Evolutionary conservation across 1,284 basidiomycete species (phyloP).

Genomic region (Boletus smithii): DNA sequence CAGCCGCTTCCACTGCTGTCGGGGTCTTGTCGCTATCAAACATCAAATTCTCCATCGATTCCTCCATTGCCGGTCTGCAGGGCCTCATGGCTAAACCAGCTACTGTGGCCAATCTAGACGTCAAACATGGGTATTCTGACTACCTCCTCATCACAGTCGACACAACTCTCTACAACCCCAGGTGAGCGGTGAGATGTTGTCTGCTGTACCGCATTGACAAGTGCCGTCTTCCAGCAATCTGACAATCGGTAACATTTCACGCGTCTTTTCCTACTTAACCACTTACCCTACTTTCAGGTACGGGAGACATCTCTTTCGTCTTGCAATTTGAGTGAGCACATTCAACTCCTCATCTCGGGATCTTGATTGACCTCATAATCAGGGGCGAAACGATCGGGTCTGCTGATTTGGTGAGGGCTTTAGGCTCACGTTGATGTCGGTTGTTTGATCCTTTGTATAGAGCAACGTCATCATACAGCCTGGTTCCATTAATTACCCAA

Average conservation of each 20-base stretch:
- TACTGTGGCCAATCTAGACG: constrained; percentile 60
- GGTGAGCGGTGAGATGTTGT: constrained; percentile 34
- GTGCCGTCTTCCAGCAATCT: constrained; percentile 49
- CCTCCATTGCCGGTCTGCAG: constrained; percentile 64
- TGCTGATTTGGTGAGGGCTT: constrained; percentile 50
- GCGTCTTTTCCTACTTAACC: not conserved
- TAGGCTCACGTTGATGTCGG: constrained; percentile 16
- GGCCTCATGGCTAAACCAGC: constrained; percentile 63
- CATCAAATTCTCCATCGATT: constrained; percentile 64
- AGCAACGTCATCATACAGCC: constrained; percentile 53
- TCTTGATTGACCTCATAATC: not conserved
- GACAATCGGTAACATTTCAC: constrained; percentile 51
- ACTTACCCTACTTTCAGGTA: constrained; percentile 35
- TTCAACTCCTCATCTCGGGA: not conserved
- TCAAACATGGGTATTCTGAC: constrained; percentile 65
- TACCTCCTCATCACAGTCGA: constrained; percentile 72
- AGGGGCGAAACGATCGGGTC: constrained; percentile 57
- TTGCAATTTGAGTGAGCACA: constrained; percentile 54
- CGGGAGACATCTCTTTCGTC: constrained; percentile 63
- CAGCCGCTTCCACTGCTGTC: constrained; percentile 66
- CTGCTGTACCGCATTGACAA: constrained; percentile 2
- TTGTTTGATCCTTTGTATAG: constrained; percentile 31
- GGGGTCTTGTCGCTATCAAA: constrained; percentile 60
- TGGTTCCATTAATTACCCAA: constrained; percentile 52
- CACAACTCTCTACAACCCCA: constrained; percentile 59